Conservation (phyloP, 352 stramenopile species). For the Peronospora farinosa region DNA sequence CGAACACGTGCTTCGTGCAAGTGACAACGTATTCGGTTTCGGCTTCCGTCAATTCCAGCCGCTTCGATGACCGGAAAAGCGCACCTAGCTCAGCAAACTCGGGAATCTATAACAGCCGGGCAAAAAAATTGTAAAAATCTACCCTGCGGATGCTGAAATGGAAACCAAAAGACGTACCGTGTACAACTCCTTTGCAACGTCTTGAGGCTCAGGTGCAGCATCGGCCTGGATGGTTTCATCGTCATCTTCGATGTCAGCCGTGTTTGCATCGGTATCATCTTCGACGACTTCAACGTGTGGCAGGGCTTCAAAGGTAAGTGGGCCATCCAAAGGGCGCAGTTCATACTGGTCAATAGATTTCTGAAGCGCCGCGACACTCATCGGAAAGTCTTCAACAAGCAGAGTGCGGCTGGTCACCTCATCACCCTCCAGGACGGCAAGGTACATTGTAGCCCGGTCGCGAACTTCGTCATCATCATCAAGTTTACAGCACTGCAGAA, state of each 20-base stretch:
- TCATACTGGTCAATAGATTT: slow-evolving; percentile 87
- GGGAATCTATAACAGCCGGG: slow-evolving; percentile 65
- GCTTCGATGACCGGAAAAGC: slow-evolving; percentile 89
- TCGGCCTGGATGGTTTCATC: slow-evolving; percentile 23
- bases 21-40: slow-evolving; percentile 98
- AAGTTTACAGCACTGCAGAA: slow-evolving; percentile 92
- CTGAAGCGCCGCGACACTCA: slow-evolving; percentile 64
- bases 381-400: slow-evolving; percentile 72
- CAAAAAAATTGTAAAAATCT: slow-evolving; percentile 5
- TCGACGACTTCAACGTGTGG: slow-evolving; percentile 78
- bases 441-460: slow-evolving; percentile 87
- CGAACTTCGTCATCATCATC: slow-evolving; percentile 98
- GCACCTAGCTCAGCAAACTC: slow-evolving; percentile 91
- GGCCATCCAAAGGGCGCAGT: slow-evolving; percentile 61
- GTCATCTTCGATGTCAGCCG: slow-evolving; percentile 37
- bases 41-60: slow-evolving; percentile 91
- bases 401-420: slow-evolving; percentile 45
- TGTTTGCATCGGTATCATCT: slow-evolving; percentile 24
- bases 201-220: slow-evolving; percentile 44
- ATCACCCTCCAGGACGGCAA: slow-evolving; percentile 68
- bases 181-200: slow-evolving; percentile 90
- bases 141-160: background rate
- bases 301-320: slow-evolving; percentile 77
- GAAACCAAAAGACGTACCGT: slow-evolving; percentile 47
- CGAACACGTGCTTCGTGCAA: slow-evolving; percentile 96